Evolutionary conservation across 2,329 filamentous ascomycete genomes (phyloP).

Genomic region (Fusarium vanettenii): DNA sequence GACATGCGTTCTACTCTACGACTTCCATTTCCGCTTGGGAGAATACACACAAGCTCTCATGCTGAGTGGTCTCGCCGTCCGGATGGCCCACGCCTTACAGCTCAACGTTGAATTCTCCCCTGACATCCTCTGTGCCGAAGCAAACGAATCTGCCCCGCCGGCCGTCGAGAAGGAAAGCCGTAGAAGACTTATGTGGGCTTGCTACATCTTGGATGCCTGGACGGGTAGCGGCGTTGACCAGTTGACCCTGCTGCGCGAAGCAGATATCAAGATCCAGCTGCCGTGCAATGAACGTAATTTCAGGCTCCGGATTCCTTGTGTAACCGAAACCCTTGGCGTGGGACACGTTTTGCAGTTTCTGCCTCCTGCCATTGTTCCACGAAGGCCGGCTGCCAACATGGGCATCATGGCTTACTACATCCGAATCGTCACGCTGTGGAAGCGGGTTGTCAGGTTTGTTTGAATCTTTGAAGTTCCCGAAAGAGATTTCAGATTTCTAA

Average conservation of each 20-base stretch:
- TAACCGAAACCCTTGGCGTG: slow-evolving; percentile 55
- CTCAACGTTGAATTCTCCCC: slow-evolving; percentile 52
- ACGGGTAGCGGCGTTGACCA: slow-evolving; percentile 54
- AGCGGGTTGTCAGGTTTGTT: slow-evolving; percentile 51
- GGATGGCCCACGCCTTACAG: slow-evolving; percentile 56
- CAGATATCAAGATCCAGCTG: slow-evolving; percentile 56
- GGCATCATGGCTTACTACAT: slow-evolving; percentile 59
- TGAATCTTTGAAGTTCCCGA: slow-evolving; percentile 1
- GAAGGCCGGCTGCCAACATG: slow-evolving; percentile 55
- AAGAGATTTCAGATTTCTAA: slow-evolving; percentile 10
- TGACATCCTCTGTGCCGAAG: slow-evolving; percentile 53
- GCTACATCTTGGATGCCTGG: slow-evolving; percentile 56
- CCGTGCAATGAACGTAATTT: slow-evolving; percentile 56
- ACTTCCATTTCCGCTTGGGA: slow-evolving; percentile 54
- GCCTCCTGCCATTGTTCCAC: slow-evolving; percentile 52
- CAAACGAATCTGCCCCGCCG: slow-evolving; percentile 45
- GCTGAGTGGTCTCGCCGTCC: slow-evolving; percentile 54
- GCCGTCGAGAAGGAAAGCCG: slow-evolving; percentile 53
- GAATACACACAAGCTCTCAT: slow-evolving; percentile 55
- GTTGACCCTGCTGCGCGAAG: slow-evolving; percentile 52
- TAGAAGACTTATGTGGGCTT: slow-evolving; percentile 56
- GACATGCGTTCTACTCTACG: slow-evolving; percentile 54
- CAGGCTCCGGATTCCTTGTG: slow-evolving; percentile 53
- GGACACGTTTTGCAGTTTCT: slow-evolving; percentile 55
- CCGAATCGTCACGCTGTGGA: slow-evolving; percentile 55